Evolutionary conservation across 768 basidiomycete species (phyloP).

Genomic region (Royoungia palumana): DNA sequence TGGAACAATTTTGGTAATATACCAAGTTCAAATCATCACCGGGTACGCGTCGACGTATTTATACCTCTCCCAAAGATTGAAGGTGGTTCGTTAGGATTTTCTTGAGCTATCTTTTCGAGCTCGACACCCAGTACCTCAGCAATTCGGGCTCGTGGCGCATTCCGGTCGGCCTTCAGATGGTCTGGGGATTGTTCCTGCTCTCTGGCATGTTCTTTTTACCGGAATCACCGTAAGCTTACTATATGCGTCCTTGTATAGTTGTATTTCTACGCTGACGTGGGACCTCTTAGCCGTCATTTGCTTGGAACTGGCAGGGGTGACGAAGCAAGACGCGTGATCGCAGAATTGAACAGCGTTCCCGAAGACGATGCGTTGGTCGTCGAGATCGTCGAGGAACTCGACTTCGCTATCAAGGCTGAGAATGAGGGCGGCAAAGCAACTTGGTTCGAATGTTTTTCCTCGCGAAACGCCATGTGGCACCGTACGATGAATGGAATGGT

Average conservation of each 20-base stretch:
- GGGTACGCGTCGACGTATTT: conserved; percentile 43
- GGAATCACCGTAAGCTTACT: conserved; percentile 68
- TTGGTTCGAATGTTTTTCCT: conserved; percentile 76
- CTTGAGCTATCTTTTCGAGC: conserved; percentile 67
- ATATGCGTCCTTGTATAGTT: neutral
- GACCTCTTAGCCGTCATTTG: conserved; percentile 58
- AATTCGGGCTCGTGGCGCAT: conserved; percentile 70
- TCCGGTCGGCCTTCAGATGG: conserved; percentile 70
- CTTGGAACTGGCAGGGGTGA: conserved; percentile 50
- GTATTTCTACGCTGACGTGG: neutral
- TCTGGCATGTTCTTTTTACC: conserved; percentile 74
- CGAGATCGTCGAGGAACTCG: conserved; percentile 61
- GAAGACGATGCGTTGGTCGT: conserved; percentile 55
- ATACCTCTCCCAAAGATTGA: neutral
- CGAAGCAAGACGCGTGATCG: conserved; percentile 61
- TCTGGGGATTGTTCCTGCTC: conserved; percentile 64
- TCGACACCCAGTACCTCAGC: conserved; percentile 54
- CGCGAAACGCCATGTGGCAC: conserved; percentile 64
- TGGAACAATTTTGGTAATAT: conserved; percentile 68
- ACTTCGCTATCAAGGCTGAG: conserved; percentile 62
- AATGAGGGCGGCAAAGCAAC: conserved; percentile 80
- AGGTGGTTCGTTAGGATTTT: conserved; percentile 48
- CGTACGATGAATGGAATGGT: conserved; percentile 80
- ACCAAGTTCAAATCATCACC: conserved; percentile 73
- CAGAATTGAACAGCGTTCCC: conserved; percentile 61